Percentiles rank a stretch among this genome's conserved stretches.
phyloP scores from a whole-genome alignment of 2,329 filamentous ascomycete species.

The Sclerotinia glacialis region DNA sequence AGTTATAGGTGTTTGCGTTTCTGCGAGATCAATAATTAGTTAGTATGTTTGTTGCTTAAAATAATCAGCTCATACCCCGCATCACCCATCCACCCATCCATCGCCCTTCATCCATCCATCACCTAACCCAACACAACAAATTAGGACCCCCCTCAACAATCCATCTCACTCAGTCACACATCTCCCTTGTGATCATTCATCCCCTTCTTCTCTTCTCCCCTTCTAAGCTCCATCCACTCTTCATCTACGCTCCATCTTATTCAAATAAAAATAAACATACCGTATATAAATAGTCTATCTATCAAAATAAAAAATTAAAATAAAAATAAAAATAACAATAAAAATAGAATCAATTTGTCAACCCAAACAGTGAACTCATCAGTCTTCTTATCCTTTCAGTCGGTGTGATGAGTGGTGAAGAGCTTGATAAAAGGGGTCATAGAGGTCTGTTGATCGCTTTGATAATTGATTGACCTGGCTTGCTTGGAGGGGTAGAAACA shows the following conservation, averaged over 20 bases:
- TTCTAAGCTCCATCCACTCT: too few relatives aligned
- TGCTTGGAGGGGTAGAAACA: slow-evolving; percentile 4
- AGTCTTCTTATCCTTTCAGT: background rate
- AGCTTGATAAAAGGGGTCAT: background rate
- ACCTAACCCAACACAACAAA: background rate
- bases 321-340: background rate
- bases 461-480: background rate
- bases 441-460: background rate
- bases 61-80: slow-evolving; percentile 5
- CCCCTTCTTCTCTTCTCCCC: background rate
- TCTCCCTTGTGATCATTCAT: background rate
- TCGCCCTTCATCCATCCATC: too few relatives aligned
- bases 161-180: background rate
- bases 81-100: background rate
- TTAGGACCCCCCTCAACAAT: slow-evolving; percentile 5
- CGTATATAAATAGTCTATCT: background rate
- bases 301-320: background rate
- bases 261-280: background rate
- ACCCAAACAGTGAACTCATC: background rate
- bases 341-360: background rate
- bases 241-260: background rate
- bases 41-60: background rate
- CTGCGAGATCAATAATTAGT: slow-evolving; percentile 1
- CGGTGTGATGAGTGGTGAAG: background rate
- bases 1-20: slow-evolving; percentile 11